Conservation (phyloP, 306 rosid genomes). For the peach (Prunus persica) region Prunus_persica_NCBIv2 NC_034009.1:5988001-5988500, state of each 20-base stretch:
- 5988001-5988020: not conserved
- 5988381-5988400: slow-evolving; percentile 58
- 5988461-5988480: slow-evolving; percentile 68
- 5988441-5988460: slow-evolving; percentile 38
- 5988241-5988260: not conserved
- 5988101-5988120: not conserved
- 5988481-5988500: slow-evolving; percentile 89
- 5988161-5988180: no score
- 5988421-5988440: slow-evolving; percentile 23
- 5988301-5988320: slow-evolving; percentile 14
- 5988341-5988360: slow-evolving; percentile 91
- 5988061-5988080: not conserved
- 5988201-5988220: not conserved
- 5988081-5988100: not conserved
- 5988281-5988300: not conserved
- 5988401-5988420: slow-evolving; percentile 22
- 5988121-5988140: not conserved
- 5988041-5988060: not conserved
- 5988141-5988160: not conserved
- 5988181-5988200: not conserved
- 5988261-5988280: not conserved
- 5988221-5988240: not conserved
- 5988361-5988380: slow-evolving; percentile 99
- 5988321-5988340: slow-evolving; percentile 79
- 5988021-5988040: not conserved